A percentile compares a stretch with the other conserved stretches of the same genome.
These are phyloP conservation scores for Pestalotiopsis sp. DNA, from an alignment of 2,329 filamentous ascomycete genomes.

Conservation along the genomic window DNA sequence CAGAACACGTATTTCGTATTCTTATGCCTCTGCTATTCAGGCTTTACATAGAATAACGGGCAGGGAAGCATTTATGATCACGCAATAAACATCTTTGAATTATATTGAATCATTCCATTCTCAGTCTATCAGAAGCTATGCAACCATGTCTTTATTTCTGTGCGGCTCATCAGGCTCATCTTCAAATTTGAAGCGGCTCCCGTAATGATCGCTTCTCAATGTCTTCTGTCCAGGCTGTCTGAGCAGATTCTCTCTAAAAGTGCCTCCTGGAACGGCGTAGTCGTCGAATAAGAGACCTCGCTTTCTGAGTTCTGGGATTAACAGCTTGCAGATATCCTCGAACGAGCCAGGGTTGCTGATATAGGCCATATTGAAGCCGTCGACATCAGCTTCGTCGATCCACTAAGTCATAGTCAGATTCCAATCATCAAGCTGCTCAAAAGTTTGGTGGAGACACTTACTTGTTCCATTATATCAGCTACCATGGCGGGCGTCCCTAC, in stretches of 20 bases:
- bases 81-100: too few relatives aligned
- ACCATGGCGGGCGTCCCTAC: constrained; percentile 5
- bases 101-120: neutral
- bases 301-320: neutral
- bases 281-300: constrained; percentile 13
- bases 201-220: constrained; percentile 13
- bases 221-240: constrained; percentile 12
- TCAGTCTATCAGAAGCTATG: neutral
- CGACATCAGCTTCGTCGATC: constrained; percentile 8
- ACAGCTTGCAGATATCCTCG: constrained; percentile 4
- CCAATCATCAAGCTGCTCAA: too few relatives aligned
- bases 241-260: constrained; percentile 15
- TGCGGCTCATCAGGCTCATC: constrained; percentile 5
- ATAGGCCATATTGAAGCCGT: constrained; percentile 10
- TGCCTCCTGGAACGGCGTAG: constrained; percentile 16
- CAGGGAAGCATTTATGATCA: too few relatives aligned
- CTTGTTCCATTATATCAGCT: constrained; percentile 8
- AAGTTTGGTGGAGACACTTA: neutral
- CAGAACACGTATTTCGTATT: too few relatives aligned
- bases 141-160: neutral
- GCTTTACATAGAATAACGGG: too few relatives aligned
- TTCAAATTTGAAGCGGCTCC: constrained; percentile 13
- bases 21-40: too few relatives aligned
- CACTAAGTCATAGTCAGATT: neutral
- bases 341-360: constrained; percentile 9